A percentile compares a stretch with the other conserved stretches of the same genome.
Conservation (phyloP, 2,329 filamentous ascomycete species). For the Plectosphaerella plurivora region DNA sequence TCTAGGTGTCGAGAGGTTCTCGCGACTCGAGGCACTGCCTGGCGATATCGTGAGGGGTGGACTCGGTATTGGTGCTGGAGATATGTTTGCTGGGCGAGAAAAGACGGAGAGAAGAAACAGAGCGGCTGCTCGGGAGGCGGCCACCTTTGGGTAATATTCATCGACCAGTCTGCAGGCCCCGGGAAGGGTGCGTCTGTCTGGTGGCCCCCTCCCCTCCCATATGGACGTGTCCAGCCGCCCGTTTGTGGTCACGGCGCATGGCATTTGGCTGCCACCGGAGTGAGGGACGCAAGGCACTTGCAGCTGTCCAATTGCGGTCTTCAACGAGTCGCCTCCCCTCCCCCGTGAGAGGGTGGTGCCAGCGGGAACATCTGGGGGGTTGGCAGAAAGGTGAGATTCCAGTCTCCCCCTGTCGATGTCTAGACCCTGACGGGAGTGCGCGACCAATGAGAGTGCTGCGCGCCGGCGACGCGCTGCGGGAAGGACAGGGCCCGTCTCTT, state of each 20-base stretch:
- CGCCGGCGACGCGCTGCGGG: constrained; percentile 11
- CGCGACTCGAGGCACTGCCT: not conserved
- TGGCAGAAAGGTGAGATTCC: too few species aligned
- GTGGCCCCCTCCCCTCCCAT: too few species aligned
- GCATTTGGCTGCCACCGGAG: not conserved
- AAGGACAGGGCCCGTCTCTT: constrained; percentile 1
- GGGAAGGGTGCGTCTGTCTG: too few species aligned
- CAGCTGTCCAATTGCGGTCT: constrained; percentile 9
- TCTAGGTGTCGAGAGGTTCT: not conserved
- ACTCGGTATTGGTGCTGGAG: not conserved
- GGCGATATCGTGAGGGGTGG: not conserved
- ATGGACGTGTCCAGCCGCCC: constrained; percentile 6
- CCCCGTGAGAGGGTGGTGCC: not conserved
- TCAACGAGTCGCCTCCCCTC: not conserved
- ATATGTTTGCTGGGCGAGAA: not conserved
- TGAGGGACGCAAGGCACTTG: constrained; percentile 4
- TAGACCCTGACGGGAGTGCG: not conserved
- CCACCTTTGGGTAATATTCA: constrained; percentile 6
- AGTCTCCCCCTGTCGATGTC: not conserved
- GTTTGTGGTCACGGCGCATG: not conserved
- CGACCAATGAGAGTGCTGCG: not conserved
- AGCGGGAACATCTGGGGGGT: not conserved
- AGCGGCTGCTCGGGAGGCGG: not conserved
- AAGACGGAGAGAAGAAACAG: not conserved
- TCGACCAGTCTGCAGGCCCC: not conserved